Evolutionary conservation across 495 filamentous ascomycete species (phyloP), one percentile per base, ranked within the genome.

Genomic region (Penicillium riverlandense): DNA sequence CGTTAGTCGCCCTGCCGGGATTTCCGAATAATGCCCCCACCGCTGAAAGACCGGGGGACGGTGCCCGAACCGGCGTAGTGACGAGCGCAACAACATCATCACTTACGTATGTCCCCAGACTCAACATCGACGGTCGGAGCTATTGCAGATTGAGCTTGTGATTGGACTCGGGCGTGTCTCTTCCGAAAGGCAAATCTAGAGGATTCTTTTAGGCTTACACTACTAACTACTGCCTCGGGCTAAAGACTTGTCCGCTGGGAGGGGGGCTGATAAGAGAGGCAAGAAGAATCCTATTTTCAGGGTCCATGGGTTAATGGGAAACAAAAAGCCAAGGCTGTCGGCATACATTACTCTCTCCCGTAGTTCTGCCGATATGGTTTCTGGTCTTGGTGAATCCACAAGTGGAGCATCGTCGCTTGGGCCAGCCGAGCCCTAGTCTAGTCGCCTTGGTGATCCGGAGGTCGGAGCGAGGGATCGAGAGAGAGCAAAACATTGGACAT

Each of bases 361-460:
- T 38, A 54, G 54, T 60, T 60, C 46, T 52, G 40, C 57, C 54
- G 57, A 54, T 27, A 49, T 45, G 42, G 37, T 44, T 27, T 28
- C 38, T 41, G 34, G 45, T 11, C 29, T 35, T 36, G 16, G 10
- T 6, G 33, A n/a, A 16, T 38, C 10, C n/a, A 10, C 32, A 15
- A 35, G 32, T 47, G 49, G 52, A 43, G 33, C 32, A 37, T 14
- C 9, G 47, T 54, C 54, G 54, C 54, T 58, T 60, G 44, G 38
- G 35, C 40, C 39, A 55, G 44, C 57, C 55, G 57, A 53, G 52
- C 57, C 54, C 55, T 61, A 58, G 55, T 51, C 55, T 61, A 61
- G 55, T 58, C 38, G 15, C 6, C 43, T 46, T 53, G 44, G 33
- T 7, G 50, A 54, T 45, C 30, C n/a, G 32, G 32, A 44, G 4